These are phyloP conservation scores for Mimosa pudica DNA, from an alignment of 306 rosid genomes.

Conservation along the genomic window DNA sequence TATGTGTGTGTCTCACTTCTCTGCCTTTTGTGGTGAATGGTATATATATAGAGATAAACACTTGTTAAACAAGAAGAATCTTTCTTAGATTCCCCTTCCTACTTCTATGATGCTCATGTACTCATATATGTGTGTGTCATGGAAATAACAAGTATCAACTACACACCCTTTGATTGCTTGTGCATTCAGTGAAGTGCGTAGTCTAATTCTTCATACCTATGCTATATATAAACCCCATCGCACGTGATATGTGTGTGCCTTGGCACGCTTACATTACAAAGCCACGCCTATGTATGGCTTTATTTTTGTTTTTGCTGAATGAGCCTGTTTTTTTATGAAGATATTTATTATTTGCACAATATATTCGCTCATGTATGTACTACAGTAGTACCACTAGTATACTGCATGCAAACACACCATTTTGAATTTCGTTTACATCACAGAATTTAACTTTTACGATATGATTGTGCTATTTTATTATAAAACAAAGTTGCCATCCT, in stretches of 20 bases:
- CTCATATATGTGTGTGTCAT: slow-evolving; percentile 33
- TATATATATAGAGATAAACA: not conserved
- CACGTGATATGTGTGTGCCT: slow-evolving; percentile 69
- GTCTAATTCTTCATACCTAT: slow-evolving; percentile 39
- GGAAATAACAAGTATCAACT: slow-evolving; percentile 38
- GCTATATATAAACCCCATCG: slow-evolving; percentile 46
- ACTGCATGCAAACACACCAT: not conserved
- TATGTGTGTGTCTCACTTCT: not conserved
- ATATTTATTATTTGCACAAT: not conserved
- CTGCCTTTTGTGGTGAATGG: slow-evolving; percentile 17
- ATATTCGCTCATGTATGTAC: not conserved
- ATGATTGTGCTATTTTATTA: not conserved
- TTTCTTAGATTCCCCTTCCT: slow-evolving; percentile 32
- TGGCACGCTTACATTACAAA: slow-evolving; percentile 43
- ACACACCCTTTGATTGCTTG: slow-evolving; percentile 33
- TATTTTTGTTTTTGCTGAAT: not conserved
- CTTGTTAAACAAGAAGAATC: slow-evolving; percentile 32
- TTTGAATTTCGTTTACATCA: not conserved
- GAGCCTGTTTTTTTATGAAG: not conserved
- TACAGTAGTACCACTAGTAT: not conserved
- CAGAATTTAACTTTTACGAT: not conserved
- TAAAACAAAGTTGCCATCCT: not conserved
- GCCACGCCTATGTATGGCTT: slow-evolving; percentile 1
- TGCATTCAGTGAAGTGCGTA: slow-evolving; percentile 25
- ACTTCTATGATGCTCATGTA: slow-evolving; percentile 25